Base-by-base conservation (phyloP, 495 filamentous ascomycete species). In the Aspergillus biplanus region DNA sequence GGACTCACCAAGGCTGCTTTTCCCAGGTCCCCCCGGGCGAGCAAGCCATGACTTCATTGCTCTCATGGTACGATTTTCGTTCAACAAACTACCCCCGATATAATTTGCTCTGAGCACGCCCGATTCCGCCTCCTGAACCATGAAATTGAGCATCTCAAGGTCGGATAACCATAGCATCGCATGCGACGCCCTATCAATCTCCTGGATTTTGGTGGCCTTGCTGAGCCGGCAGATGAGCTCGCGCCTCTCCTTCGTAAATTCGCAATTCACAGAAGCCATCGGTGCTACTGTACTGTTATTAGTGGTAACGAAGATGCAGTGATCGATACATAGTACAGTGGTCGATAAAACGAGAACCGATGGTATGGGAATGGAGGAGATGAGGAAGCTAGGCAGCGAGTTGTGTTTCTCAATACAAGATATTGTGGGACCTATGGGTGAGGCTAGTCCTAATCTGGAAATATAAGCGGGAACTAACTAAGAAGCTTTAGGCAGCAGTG, bases 81-180 rank as follows among this genome's bases (percentile, higher is more conserved):
- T n/a, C 18, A 8, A n/a, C 5, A 49, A 49, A 49, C 4, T 49
- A n/a, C 7, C 46, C 8, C n/a, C 13, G 8, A 49, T 18, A 15
- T 5, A n/a, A 8, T n/a, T 7, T 18, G 7, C 3, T 3, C 3
- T 49, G 15, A 16, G 5, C 7, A 16, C 3, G 8, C 46, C 46
- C n/a, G 46, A 18, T 15, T 49, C 46, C 18, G 18, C 7, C 15
- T n/a, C 3, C 15, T 15, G 12, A 16, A 49, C 46, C 15, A 16
- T 7, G 18, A 4, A 7, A 5, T 7, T 12, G 46, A 49, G 46
- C 15, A 49, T 13, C 18, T 49, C 46, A 7, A 49, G 46, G 46
- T 49, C 46, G 18, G 46, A 12, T n/a, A 49, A 16, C 46, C 46
- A 49, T 16, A 49, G 8, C 46, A 49, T 49, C 18, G 46, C 46